Conservation (phyloP, 352 stramenopile species). For the Globisporangium middletonii region DNA sequence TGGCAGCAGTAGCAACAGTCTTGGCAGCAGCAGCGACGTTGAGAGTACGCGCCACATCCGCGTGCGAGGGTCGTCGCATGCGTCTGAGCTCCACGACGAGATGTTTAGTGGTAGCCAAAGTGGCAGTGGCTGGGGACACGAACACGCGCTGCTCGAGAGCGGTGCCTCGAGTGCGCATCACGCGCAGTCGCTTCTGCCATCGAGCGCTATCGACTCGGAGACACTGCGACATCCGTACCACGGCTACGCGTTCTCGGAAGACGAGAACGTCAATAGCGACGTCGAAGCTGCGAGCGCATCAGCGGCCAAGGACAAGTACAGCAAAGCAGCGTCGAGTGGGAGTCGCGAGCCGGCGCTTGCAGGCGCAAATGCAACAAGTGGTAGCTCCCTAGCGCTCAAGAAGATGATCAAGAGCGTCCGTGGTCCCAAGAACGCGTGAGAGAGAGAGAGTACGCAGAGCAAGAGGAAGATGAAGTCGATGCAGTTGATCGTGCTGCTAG, state of each 20-base stretch:
- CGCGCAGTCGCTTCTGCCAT: too few relatives aligned
- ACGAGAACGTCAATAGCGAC: constrained; percentile 68
- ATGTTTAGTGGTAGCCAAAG: not conserved
- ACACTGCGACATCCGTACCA: constrained; percentile 37
- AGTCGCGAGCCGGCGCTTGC: constrained; percentile 4
- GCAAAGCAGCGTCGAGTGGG: constrained; percentile 10
- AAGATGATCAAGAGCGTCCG: constrained; percentile 80
- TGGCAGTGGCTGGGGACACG: constrained; percentile 3
- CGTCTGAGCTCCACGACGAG: constrained; percentile 15
- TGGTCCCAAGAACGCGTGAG: constrained; percentile 58
- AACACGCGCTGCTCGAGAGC: constrained; percentile 6
- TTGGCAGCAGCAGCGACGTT: constrained; percentile 8
- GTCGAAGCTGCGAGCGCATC: constrained; percentile 34
- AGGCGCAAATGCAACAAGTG: constrained; percentile 2
- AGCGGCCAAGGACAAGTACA: constrained; percentile 17
- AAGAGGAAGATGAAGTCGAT: not conserved
- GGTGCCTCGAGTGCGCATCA: not conserved
- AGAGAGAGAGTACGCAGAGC: not conserved
- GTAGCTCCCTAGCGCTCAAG: constrained; percentile 31
- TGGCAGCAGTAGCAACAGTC: constrained; percentile 1
- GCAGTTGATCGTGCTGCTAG: not conserved
- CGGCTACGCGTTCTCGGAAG: constrained; percentile 76
- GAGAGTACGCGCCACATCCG: constrained; percentile 33
- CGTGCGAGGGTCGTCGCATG: constrained; percentile 49
- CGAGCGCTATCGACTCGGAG: constrained; percentile 2